A percentile compares a stretch with the other conserved stretches of the same genome.
phyloP scores from a whole-genome alignment of 306 rosid genomes.

The Ammopiptanthus mongolicus region DNA sequence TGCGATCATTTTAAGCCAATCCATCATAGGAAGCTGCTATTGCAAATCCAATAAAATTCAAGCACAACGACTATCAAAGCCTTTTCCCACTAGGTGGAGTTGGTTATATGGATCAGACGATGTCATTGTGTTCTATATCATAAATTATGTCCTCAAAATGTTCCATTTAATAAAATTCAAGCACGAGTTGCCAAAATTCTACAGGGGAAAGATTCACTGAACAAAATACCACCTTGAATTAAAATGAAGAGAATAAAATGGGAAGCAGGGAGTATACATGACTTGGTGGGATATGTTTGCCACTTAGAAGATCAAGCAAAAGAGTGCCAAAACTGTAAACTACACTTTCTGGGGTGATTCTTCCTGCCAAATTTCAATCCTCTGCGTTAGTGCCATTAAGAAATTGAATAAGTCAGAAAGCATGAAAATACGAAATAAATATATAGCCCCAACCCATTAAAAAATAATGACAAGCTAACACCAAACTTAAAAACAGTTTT shows the following conservation, averaged over 20 bases:
- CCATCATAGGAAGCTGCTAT: not conserved
- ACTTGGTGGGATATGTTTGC: conserved; percentile 75
- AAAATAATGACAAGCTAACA: not conserved
- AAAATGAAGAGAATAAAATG: not conserved
- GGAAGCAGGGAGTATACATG: conserved; percentile 38
- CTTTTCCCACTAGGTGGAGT: too few species aligned
- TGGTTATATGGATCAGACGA: too few species aligned
- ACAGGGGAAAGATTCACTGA: not conserved
- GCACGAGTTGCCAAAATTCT: not conserved
- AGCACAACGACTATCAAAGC: too few species aligned
- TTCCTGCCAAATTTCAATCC: conserved; percentile 45
- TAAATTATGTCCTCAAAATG: too few species aligned
- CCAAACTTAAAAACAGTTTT: not conserved
- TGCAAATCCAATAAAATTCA: not conserved
- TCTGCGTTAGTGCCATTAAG: not conserved
- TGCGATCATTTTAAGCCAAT: not conserved
- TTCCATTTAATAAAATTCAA: not conserved
- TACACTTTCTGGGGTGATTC: conserved; percentile 66
- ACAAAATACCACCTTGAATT: conserved; percentile 13
- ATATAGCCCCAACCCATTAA: not conserved
- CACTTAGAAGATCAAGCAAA: conserved; percentile 69
- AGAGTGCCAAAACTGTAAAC: conserved; percentile 70
- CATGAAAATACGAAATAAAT: not conserved
- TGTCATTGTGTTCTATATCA: too few species aligned
- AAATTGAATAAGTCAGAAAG: conserved; percentile 9